Conservation (phyloP, 495 filamentous ascomycete genomes). For the Xylaria grammica region DNA sequence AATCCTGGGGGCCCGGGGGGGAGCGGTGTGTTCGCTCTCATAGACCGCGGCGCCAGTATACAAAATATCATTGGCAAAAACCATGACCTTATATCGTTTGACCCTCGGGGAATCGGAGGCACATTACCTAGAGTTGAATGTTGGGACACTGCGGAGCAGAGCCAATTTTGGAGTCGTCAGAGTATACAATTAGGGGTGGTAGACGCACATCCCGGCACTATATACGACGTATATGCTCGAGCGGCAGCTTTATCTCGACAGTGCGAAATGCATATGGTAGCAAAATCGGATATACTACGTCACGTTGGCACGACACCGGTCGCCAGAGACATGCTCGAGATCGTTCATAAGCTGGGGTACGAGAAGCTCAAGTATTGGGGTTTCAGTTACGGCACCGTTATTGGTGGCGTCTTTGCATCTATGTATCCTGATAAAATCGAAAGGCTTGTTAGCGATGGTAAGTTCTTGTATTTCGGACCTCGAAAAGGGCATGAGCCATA, state of each 20-base stretch:
- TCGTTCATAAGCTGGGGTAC: conserved; percentile 42
- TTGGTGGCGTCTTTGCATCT: conserved; percentile 58
- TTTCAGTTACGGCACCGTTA: conserved; percentile 58
- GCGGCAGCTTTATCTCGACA: conserved; percentile 43
- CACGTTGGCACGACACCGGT: conserved; percentile 47
- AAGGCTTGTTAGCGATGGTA: conserved; percentile 55
- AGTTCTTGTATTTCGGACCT: conserved; percentile 17
- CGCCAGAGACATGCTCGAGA: conserved; percentile 50
- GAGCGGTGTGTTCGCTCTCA: conserved; percentile 48
- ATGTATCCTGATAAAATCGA: conserved; percentile 56
- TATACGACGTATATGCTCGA: conserved; percentile 48
- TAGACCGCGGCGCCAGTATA: conserved; percentile 41
- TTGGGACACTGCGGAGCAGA: conserved; percentile 43
- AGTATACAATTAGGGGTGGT: conserved; percentile 45
- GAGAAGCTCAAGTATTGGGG: conserved; percentile 59
- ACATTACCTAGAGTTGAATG: conserved; percentile 51
- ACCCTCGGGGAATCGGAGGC: conserved; percentile 54
- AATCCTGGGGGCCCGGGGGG: conserved; percentile 62
- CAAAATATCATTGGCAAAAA: conserved; percentile 55
- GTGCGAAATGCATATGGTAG: conserved; percentile 39
- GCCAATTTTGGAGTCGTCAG: conserved; percentile 43
- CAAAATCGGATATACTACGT: conserved; percentile 35
- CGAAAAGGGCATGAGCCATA: neutral
- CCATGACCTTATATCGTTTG: conserved; percentile 56
- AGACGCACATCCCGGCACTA: conserved; percentile 44